Base-by-base conservation (phyloP, 139 green algal genomes). In the Mesotaenium endlicherianum region DNA sequence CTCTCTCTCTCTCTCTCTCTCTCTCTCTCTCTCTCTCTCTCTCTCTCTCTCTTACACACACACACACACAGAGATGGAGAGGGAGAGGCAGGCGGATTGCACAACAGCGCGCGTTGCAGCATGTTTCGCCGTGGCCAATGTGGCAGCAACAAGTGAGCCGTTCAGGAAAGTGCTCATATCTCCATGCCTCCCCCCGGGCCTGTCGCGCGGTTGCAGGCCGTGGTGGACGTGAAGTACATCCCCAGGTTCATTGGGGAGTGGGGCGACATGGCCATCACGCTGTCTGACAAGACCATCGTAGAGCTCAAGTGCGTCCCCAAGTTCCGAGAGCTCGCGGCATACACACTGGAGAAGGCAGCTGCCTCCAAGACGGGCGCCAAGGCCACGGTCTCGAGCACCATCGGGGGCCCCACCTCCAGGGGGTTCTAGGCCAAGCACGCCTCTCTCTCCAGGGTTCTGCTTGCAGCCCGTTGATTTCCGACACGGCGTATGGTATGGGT, bases 201-300 rank as follows among this genome's bases (percentile, higher is more conserved):
- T 38, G n/a, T 30, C 55, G 6, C 55, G n/a, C 16, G 6, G 4
- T 17, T 1, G 44, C 74, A 81, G 74, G 11, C 47, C 1, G 58
- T 86, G 14, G 39, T 36, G 34, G 81, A 87, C 42, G 85, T 90
- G 82, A 57, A 59, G 0, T 76, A 16, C 26, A 72, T 86, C 4
- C 83, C 83, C 2, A 49, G 85, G 3, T 89, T 89, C 40, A 69
- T 90, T 26, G 85, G 85, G 3, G 83, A 87, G 11, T 90, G 85
- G 85, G 85, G 85, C 0, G 85, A 90, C 39, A 71, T 90, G 4
- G 80, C 89, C 11, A 72, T 90, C 34, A 90, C 83, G 31, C 59
- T 89, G 3, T 77, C 78, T 39, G 85, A 89, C 45, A 88, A 88
- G 82, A 85, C 67, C 2, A 84, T 84, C 4, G 80, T 89, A 20